Conservation (phyloP, 306 rosid genomes). For the Trifolium repens region DNA sequence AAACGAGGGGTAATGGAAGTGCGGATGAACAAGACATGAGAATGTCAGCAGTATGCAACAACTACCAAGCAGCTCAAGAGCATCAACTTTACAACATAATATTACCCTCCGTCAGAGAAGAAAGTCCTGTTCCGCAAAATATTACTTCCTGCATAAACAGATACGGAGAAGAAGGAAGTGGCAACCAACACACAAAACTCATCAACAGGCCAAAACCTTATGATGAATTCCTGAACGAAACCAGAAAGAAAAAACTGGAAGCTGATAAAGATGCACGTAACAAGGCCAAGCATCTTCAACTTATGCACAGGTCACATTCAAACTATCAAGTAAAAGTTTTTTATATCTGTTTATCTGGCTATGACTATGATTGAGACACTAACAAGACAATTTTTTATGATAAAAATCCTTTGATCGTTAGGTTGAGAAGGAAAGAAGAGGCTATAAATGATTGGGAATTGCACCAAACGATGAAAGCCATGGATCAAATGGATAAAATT, state of each 20-base stretch:
- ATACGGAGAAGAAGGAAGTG: background rate
- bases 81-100: conserved; percentile 39
- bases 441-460: conserved; percentile 66
- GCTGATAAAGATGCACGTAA: conserved; percentile 53
- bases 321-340: background rate
- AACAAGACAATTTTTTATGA: background rate
- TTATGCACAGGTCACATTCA: conserved; percentile 54
- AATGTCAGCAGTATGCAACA: conserved; percentile 35
- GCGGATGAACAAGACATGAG: conserved; percentile 31
- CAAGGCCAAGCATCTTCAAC: conserved; percentile 55
- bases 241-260: conserved; percentile 53
- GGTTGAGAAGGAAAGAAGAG: conserved; percentile 63
- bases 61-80: conserved; percentile 21
- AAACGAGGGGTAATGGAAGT: conserved; percentile 16
- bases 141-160: conserved; percentile 39
- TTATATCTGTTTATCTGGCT: background rate
- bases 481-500: conserved; percentile 61
- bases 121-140: conserved; percentile 48
- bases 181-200: conserved; percentile 21
- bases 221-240: conserved; percentile 55
- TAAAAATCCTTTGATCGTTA: conserved; percentile 11
- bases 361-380: background rate
- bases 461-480: conserved; percentile 53
- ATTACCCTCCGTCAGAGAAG: conserved; percentile 47
- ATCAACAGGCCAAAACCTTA: conserved; percentile 46